Evolutionary conservation across 495 filamentous ascomycete genomes (phyloP).

Genomic region (Saxispiralis lemnorum): DNA sequence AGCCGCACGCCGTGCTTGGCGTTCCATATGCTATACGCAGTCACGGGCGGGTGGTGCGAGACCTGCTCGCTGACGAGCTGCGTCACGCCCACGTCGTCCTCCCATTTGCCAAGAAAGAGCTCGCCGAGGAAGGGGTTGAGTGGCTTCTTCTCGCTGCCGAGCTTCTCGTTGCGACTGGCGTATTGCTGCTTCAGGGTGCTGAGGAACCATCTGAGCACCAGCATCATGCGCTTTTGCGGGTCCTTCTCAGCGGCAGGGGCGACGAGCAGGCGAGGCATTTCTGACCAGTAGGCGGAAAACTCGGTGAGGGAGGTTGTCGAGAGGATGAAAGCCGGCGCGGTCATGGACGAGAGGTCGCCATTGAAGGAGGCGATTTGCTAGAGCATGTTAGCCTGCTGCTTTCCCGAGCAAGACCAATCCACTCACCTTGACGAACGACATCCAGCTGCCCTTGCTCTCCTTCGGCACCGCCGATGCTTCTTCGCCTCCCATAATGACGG

Average conservation of each 20-base stretch:
- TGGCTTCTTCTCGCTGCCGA: constrained; percentile 77
- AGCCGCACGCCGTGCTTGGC: constrained; percentile 64
- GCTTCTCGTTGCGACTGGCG: constrained; percentile 72
- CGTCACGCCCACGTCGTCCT: constrained; percentile 50
- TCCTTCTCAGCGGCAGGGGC: constrained; percentile 69
- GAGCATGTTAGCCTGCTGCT: not conserved
- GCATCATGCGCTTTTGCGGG: constrained; percentile 63
- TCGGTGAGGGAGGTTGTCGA: constrained; percentile 81
- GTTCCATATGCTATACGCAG: constrained; percentile 84
- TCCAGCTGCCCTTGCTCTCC: constrained; percentile 21
- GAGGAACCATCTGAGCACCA: constrained; percentile 94
- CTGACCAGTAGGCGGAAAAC: constrained; percentile 92
- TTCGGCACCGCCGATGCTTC: constrained; percentile 24
- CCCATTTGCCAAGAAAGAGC: constrained; percentile 77
- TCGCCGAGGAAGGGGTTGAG: constrained; percentile 63
- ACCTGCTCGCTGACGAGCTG: constrained; percentile 60
- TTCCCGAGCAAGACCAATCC: not conserved
- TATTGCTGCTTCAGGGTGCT: constrained; percentile 92
- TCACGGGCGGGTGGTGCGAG: constrained; percentile 92
- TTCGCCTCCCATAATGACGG: constrained; percentile 3
- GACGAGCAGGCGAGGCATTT: constrained; percentile 75
- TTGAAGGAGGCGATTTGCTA: constrained; percentile 85
- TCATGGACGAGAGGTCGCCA: constrained; percentile 84
- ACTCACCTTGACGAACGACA: constrained; percentile 24
- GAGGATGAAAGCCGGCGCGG: constrained; percentile 90